Evolutionary conservation across 2,329 filamentous ascomycete genomes (phyloP), one percentile per base, ranked within the genome.

Genomic region (Bipolaris gigantea): DNA sequence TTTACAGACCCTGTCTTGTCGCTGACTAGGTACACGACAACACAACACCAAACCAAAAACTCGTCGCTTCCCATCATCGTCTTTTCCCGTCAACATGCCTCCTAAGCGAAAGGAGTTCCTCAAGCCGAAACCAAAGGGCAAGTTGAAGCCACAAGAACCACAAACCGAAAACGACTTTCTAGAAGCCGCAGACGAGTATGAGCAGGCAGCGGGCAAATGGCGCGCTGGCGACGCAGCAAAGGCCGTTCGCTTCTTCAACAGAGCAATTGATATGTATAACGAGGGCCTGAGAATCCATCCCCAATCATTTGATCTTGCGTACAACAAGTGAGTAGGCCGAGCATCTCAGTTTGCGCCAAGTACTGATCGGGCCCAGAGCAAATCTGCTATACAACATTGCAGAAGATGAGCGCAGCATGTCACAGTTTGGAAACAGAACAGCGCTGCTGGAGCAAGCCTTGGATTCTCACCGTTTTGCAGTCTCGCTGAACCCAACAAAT

Each of bases 151-250:
- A 32, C 64, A 86, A 76, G 77, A 75, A 16, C 83, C 86, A 5
- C 79, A 83, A 52, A 84, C 83, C 1, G 84, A 84, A 47, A 86
- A 89, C 75, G 87, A 89, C 59, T 90, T 84, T 63, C 79, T 89
- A 48, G 85, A 84, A 56, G 83, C 81, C 21, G 88, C 86, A 10
- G 87, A 89, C 49, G 83, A 86, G 30, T 80, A 85, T 55, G 88
- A 91, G 74, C 85, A 89, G 71, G 85, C 85, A 5, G 88, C 86
- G 6, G 86, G 88, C 57, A 91, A 91, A 80, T 89, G 87, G 85
- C 80, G 87, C 45, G 86, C 82, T 34, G 88, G 88, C 19, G 88
- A 91, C 69, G 81, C 85, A 18, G 82, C 79, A 44, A 90, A 90
- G 64, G 82, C 83, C 4, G 79, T 80, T 59, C 77, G 85, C 42